A percentile compares a stretch with the other conserved stretches of the same genome.
These are phyloP conservation scores for Xylaria palmicola DNA, from an alignment of 495 filamentous ascomycete genomes.

Conservation along the genomic window DNA sequence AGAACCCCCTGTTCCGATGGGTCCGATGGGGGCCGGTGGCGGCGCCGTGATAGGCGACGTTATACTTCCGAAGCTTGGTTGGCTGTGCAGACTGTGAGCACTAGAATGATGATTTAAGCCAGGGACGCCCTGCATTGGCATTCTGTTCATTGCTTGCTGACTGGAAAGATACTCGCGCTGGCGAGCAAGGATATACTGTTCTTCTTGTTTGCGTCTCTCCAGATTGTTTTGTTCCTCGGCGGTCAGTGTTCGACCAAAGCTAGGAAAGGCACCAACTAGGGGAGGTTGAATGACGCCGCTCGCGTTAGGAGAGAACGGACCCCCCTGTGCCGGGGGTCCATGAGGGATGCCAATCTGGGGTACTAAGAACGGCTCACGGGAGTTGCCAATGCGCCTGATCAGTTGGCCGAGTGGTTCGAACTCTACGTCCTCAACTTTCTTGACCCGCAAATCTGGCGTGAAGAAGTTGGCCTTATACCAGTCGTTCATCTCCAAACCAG, in stretches of 20 bases:
- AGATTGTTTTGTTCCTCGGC: conserved; percentile 97
- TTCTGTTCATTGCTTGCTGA: conserved; percentile 63
- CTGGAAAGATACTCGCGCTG: conserved; percentile 92
- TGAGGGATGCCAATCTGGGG: conserved; percentile 94
- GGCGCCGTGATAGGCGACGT: conserved; percentile 79
- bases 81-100: conserved; percentile 91
- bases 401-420: conserved; percentile 96
- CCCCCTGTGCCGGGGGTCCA: conserved; percentile 60
- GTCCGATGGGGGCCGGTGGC: conserved; percentile 65
- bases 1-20: conserved; percentile 47
- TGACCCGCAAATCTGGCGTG: conserved; percentile 87
- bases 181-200: conserved; percentile 92
- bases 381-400: conserved; percentile 95
- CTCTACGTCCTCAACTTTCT: conserved; percentile 86
- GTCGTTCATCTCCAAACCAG: conserved; percentile 97
- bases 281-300: conserved; percentile 78
- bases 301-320: conserved; percentile 46
- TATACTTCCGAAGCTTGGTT: conserved; percentile 91
- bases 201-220: conserved; percentile 94
- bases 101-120: conserved; percentile 90
- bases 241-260: conserved; percentile 95
- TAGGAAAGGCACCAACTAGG: conserved; percentile 92
- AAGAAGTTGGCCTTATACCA: conserved; percentile 99
- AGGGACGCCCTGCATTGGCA: conserved; percentile 62
- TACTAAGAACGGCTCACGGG: conserved; percentile 93